phyloP scores from a whole-genome alignment of 176 grass and related monocot species.

The Lolium rigidum region DNA sequence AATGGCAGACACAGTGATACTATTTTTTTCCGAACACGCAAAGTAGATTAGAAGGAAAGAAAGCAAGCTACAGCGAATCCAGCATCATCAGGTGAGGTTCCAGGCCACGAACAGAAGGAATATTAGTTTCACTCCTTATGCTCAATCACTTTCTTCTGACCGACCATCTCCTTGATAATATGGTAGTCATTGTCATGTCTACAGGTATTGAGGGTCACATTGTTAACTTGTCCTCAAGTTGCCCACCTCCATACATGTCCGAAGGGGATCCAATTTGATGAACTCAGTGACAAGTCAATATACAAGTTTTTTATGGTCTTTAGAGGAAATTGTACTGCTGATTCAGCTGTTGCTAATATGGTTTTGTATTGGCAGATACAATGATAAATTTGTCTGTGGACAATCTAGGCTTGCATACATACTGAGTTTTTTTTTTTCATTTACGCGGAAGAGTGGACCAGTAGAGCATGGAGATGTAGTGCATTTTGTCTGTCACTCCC shows the following conservation, averaged over 20 bases:
- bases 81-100: too few relatives aligned
- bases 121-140: not conserved
- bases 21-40: not conserved
- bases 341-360: conserved; percentile 32
- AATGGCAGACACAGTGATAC: not conserved
- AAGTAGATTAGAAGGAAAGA: too few relatives aligned
- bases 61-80: too few relatives aligned
- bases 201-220: conserved; percentile 78
- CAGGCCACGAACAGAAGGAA: not conserved
- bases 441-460: too few relatives aligned
- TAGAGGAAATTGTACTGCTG: not conserved
- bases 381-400: conserved; percentile 42
- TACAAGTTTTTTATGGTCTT: too few relatives aligned
- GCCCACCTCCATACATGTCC: conserved; percentile 81
- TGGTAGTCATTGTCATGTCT: conserved; percentile 63
- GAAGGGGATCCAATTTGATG: conserved; percentile 67
- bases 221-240: conserved; percentile 79
- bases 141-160: too few relatives aligned
- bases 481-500: too few relatives aligned
- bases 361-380: conserved; percentile 61
- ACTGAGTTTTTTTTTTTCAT: too few relatives aligned
- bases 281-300: not conserved
- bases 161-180: conserved; percentile 55
- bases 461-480: too few relatives aligned
- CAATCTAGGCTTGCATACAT: too few relatives aligned